Evolutionary conservation across 495 filamentous ascomycete genomes (phyloP).

Genomic region (Arthonia radiata): DNA sequence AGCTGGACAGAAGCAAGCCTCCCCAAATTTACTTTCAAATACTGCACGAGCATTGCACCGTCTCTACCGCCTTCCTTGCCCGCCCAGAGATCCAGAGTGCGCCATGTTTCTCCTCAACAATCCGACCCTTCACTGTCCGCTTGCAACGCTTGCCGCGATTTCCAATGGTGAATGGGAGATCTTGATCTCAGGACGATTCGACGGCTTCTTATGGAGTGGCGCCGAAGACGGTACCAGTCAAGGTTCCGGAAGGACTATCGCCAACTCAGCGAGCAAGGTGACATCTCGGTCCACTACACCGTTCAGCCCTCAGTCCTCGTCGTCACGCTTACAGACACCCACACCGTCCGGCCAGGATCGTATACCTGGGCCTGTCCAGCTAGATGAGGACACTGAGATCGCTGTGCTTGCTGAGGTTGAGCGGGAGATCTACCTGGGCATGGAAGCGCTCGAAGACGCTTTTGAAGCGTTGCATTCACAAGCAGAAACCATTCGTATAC

Average conservation of each 20-base stretch:
- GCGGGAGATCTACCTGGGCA: constrained; percentile 72
- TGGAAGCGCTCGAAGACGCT: constrained; percentile 86
- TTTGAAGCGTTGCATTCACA: constrained; percentile 76
- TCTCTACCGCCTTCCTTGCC: constrained; percentile 45
- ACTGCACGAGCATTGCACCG: constrained; percentile 56
- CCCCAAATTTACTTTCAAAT: constrained; percentile 37
- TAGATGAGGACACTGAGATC: constrained; percentile 91
- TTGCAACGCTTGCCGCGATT: constrained; percentile 70
- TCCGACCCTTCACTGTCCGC: constrained; percentile 53
- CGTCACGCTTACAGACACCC: constrained; percentile 14
- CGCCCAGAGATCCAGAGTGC: constrained; percentile 61
- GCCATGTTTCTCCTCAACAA: constrained; percentile 78
- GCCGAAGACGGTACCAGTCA: constrained; percentile 39
- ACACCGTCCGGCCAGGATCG: constrained; percentile 10
- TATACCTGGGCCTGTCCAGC: constrained; percentile 35
- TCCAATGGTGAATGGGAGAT: constrained; percentile 87
- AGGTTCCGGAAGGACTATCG: constrained; percentile 14
- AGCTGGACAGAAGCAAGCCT: too few relatives aligned
- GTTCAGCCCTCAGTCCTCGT: constrained; percentile 2
- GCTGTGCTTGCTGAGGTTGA: constrained; percentile 73
- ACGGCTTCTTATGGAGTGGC: constrained; percentile 91
- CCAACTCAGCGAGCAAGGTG: too few relatives aligned
- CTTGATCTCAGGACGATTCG: constrained; percentile 81
- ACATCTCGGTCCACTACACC: constrained; percentile 6
- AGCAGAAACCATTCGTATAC: constrained; percentile 56